Evolutionary conservation across 2,329 filamentous ascomycete genomes (phyloP), one percentile per base, ranked within the genome.

Genomic region (Colletotrichum liriopes): DNA sequence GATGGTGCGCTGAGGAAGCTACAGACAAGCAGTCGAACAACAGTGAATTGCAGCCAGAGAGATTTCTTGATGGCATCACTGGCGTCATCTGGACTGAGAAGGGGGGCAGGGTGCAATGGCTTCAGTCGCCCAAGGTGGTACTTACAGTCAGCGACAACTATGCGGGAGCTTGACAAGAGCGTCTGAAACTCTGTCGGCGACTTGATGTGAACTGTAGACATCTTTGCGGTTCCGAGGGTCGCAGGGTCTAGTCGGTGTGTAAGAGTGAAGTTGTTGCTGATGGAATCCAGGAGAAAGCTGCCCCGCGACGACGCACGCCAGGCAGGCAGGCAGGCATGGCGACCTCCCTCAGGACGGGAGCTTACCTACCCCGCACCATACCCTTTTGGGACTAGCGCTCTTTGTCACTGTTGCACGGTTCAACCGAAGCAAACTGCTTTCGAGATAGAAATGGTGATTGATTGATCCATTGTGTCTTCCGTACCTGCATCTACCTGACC

Each of bases 141-240:
- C 94, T 89, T 86, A 97, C 95, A 98, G 84, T 98, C 94, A 78
- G 93, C 92, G 66, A 98, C 92, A 52, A 98, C 94, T 72, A 98
- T 90, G 75, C 89, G 90, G 43, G 93, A 95, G 67, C 88, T 90
- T 73, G 89, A 88, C 73, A 98, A 87, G 73, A 96, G 83, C 41
- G 85, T 83, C 77, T 87, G 88, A 78, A 97, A 92, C 79, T 96
- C 91, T 77, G 86, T 85, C 76, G 85, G 83, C 71, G 88, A 89
- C 79, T 82, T 81, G 66, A 83, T 82, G 65, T 72, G 56, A 64
- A 62, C 59, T 35, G 63, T 73, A 59, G 70, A 71, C 73, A 84
- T 80, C 39, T 77, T 76, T 56, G 74, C 56, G 78, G 77, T 61
- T 78, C 78, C 20, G 59, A 64, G 26, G 29, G 47, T 51, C 32